These are phyloP conservation scores for Neurospora sp. DNA, from an alignment of 2,329 filamentous ascomycete genomes.

Conservation along the genomic window DNA sequence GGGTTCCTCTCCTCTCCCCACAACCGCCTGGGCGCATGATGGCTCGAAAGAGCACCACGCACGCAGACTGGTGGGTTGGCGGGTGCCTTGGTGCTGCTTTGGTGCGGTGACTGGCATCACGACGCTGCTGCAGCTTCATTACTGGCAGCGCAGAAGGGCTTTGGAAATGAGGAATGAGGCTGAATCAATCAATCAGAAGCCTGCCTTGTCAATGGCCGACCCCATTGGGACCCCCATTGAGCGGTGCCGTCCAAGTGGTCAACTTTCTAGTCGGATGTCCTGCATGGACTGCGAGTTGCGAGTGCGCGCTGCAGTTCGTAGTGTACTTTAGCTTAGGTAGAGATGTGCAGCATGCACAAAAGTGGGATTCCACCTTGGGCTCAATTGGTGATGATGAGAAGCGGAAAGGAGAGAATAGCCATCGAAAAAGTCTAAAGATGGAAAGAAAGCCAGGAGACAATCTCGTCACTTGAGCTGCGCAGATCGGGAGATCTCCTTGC, in stretches of 20 bases:
- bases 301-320: background rate
- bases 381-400: background rate
- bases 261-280: background rate
- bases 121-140: conserved; percentile 1
- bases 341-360: background rate
- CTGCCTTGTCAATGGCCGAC: background rate
- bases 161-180: conserved; percentile 20
- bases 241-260: background rate
- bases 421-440: background rate
- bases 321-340: background rate
- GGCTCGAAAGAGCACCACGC: background rate
- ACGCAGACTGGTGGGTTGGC: background rate
- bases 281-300: background rate
- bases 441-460: background rate
- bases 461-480: background rate
- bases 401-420: background rate
- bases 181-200: conserved; percentile 18
- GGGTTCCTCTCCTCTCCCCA: background rate
- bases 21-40: background rate
- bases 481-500: background rate
- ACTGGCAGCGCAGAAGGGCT: conserved; percentile 9
- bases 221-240: background rate
- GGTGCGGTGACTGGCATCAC: background rate
- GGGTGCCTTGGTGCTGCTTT: background rate
- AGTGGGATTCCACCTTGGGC: background rate